Evolutionary conservation across 352 stramenopile genomes (phyloP), one percentile per base, ranked within the genome.

Genomic region (Globisporangium canariense): DNA sequence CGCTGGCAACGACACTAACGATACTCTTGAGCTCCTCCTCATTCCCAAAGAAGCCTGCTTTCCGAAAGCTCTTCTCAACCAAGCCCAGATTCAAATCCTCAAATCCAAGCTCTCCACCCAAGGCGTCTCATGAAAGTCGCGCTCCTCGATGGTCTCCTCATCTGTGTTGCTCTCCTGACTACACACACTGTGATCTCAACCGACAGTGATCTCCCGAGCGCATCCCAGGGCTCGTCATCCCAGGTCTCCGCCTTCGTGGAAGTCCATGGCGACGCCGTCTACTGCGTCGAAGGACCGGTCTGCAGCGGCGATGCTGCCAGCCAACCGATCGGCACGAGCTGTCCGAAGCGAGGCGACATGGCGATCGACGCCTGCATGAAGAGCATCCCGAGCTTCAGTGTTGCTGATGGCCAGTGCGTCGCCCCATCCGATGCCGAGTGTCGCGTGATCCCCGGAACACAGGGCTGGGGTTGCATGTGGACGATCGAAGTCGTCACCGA

Each of bases 211-310:
- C 45, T 51, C 45, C 45, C 30, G 8, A 30, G 28, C 16, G 8
- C 22, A 20, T 18, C 5, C 18, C 51, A 41, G 51, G 36, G 30
- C 51, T 83, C 67, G 50, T 73, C 54, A 13, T 58, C 51, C 0
- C 60, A 61, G 22, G 49, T 1, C 7, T 36, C 7, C 4, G 41
- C 36, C 3, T 51, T 58, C 34, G 62, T 67, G 6, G 49, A 22
- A 18, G 62, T 61, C 6, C 41, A 22, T 22, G 60, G 52, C 9
- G 77, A 83, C 61, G 77, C 75, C 25, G 79, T 71, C 0, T 83
- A 77, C 57, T 77, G 73, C 54, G 62, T 83, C 34, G 46, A 65
- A 49, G 77, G 74, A 5, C 56, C 64, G 1, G 22, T 78, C 4
- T 86, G 77, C 62, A 71, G 64, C 30, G 75, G 77, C 20, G 53